A percentile compares a stretch with the other conserved stretches of the same genome.
Conservation (phyloP, 306 rosid species). For the Prunus campanulata region DNA sequence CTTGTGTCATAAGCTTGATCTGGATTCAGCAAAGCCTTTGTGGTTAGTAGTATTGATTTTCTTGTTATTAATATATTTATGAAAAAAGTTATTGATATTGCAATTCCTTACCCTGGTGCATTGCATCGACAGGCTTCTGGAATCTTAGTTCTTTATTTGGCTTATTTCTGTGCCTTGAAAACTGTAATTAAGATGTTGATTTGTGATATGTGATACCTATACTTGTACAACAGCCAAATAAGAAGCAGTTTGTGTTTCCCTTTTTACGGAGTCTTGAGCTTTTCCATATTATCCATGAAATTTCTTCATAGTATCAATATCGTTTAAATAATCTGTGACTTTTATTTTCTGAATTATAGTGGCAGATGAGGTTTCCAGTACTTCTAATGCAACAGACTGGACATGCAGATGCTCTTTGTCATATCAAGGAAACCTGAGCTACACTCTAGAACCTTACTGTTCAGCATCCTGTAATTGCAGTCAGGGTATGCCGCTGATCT, state of each 20-base stretch:
- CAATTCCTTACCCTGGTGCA: neutral
- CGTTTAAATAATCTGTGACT: conserved; percentile 1
- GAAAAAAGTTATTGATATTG: neutral
- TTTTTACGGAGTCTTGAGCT: conserved; percentile 4
- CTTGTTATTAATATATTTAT: conserved; percentile 4
- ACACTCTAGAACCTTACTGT: conserved; percentile 59
- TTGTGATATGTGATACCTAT: neutral
- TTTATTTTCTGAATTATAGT: conserved; percentile 24
- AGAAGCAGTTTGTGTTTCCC: neutral
- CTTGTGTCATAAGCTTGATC: conserved; percentile 52
- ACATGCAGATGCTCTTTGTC: conserved; percentile 62
- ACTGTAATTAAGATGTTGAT: neutral
- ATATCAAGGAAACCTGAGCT: conserved; percentile 44
- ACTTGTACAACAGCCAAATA: neutral
- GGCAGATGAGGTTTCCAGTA: conserved; percentile 50
- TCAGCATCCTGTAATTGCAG: conserved; percentile 80
- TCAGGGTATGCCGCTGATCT: conserved; percentile 54
- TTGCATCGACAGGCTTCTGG: neutral
- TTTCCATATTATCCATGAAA: neutral
- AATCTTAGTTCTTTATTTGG: neutral
- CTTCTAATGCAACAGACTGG: conserved; percentile 59
- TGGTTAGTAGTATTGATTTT: conserved; percentile 62
- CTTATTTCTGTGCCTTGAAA: neutral
- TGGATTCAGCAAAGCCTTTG: conserved; percentile 59
- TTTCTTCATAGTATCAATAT: conserved; percentile 6